Conservation (phyloP, 2,329 filamentous ascomycete species). For the Curvularia eragrostidis region DNA sequence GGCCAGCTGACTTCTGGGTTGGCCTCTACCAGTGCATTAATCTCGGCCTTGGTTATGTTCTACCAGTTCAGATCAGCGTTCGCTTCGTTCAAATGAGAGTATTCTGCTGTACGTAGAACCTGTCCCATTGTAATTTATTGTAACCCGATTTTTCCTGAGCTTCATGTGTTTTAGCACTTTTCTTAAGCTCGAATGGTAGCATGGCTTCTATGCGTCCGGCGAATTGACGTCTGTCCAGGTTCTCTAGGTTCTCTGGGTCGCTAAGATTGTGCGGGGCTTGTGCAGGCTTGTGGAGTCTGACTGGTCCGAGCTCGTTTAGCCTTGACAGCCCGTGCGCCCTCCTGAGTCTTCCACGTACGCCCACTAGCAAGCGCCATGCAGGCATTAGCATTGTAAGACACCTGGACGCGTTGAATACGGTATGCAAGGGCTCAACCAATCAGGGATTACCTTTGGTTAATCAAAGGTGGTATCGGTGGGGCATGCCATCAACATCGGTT, state of each 20-base stretch:
- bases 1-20: slow-evolving; percentile 2
- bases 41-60: slow-evolving; percentile 4
- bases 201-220: neutral
- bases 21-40: slow-evolving; percentile 2
- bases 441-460: neutral
- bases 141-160: neutral
- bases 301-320: neutral
- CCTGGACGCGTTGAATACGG: neutral
- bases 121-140: neutral
- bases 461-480: neutral
- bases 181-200: neutral
- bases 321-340: neutral
- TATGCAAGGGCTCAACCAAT: neutral
- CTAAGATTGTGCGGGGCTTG: neutral
- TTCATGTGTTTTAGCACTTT: slow-evolving; percentile 2
- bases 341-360: neutral
- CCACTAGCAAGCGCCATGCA: neutral
- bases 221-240: slow-evolving; percentile 2
- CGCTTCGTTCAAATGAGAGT: neutral
- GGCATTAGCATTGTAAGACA: neutral
- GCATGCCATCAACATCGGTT: neutral
- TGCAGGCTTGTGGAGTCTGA: neutral
- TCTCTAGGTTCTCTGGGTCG: neutral
- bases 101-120: neutral
- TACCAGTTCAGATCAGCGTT: neutral